Conservation (phyloP, 1,284 basidiomycete genomes). For the Sporisorium scitamineum region DNA sequence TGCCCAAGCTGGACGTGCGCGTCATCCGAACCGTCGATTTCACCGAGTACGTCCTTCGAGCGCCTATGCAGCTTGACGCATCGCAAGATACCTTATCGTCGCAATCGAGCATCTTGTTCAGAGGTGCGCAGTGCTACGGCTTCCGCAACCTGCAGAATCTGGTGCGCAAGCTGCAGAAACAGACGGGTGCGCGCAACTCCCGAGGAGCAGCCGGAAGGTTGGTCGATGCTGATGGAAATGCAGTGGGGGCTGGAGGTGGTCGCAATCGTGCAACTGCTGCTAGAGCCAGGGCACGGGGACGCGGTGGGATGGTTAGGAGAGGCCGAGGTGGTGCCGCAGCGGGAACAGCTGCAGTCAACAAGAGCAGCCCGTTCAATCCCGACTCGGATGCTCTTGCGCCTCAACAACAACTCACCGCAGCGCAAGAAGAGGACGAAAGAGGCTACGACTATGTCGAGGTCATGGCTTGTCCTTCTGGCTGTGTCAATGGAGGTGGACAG, state of each 20-base stretch:
- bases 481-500: constrained; percentile 97
- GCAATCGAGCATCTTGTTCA: constrained; percentile 76
- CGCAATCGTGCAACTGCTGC: constrained; percentile 8
- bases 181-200: constrained; percentile 73
- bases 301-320: constrained; percentile 68
- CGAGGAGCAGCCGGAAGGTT: constrained; percentile 47
- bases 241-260: constrained; percentile 4
- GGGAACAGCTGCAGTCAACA: constrained; percentile 61
- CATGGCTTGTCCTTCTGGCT: constrained; percentile 98
- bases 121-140: constrained; percentile 94
- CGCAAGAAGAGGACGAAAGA: constrained; percentile 71
- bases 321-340: constrained; percentile 74
- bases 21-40: constrained; percentile 72
- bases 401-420: neutral
- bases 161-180: constrained; percentile 79
- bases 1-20: constrained; percentile 56
- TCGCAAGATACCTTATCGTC: neutral
- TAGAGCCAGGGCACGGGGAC: constrained; percentile 46
- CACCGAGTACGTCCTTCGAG: constrained; percentile 74
- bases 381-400: constrained; percentile 6
- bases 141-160: constrained; percentile 98
- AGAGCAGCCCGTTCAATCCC: constrained; percentile 45
- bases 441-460: constrained; percentile 96
- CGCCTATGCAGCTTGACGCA: constrained; percentile 16
- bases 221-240: constrained; percentile 39